These are phyloP conservation scores for Colletotrichum abscissum DNA, from an alignment of 2,329 filamentous ascomycete species.

Conservation along the genomic window DNA sequence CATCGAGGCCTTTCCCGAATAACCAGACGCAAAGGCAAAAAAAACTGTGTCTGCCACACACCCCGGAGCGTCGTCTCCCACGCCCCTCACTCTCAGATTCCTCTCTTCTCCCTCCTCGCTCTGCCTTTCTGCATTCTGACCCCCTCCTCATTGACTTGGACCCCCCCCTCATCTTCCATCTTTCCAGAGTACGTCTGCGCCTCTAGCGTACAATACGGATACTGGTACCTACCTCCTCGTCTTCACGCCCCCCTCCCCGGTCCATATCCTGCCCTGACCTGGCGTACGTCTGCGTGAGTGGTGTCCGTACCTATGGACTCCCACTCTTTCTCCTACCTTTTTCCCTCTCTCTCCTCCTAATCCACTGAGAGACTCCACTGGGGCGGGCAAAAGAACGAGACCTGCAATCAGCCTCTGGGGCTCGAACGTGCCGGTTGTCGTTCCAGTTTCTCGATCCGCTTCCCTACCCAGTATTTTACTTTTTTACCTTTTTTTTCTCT, in stretches of 20 bases:
- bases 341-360: constrained; percentile 24
- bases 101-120: not conserved
- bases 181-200: not conserved
- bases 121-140: constrained; percentile 20
- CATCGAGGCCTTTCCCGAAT: constrained; percentile 29
- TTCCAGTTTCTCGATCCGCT: constrained; percentile 34
- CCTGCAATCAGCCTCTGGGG: constrained; percentile 33
- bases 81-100: constrained; percentile 7
- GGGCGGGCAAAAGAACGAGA: constrained; percentile 26
- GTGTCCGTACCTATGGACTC: not conserved
- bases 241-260: constrained; percentile 2
- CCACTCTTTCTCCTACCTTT: constrained; percentile 12
- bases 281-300: not conserved
- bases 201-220: too few relatives aligned
- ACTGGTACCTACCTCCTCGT: constrained; percentile 5
- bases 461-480: constrained; percentile 28
- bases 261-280: constrained; percentile 31
- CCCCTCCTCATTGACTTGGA: constrained; percentile 4
- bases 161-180: not conserved
- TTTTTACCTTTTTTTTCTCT: constrained; percentile 22
- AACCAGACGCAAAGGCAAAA: constrained; percentile 33
- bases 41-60: constrained; percentile 17
- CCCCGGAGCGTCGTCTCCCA: constrained; percentile 32
- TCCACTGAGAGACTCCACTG: constrained; percentile 23
- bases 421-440: constrained; percentile 34